Conservation (phyloP, 2,329 filamentous ascomycete species). For the Fusarium sp. region DNA sequence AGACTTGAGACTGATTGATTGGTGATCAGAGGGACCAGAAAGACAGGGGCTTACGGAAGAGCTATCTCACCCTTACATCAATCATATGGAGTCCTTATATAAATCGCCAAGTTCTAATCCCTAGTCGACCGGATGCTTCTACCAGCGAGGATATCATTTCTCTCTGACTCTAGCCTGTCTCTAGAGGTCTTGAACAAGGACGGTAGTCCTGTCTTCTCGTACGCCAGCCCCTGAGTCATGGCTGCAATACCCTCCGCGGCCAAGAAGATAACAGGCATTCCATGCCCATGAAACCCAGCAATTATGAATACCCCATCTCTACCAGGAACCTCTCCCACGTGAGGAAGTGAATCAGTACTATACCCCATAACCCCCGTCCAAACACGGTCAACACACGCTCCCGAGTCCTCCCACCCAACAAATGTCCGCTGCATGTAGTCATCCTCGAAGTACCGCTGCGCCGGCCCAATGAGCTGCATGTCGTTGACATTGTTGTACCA, state of each 20-base stretch:
- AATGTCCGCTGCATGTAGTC: background rate
- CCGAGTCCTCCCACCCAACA: background rate
- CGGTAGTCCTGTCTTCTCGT: background rate
- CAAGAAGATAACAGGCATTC: background rate
- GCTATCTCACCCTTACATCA: too few relatives aligned
- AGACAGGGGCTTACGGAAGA: accelerated
- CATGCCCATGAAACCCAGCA: background rate
- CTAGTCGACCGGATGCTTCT: background rate
- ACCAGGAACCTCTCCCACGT: background rate
- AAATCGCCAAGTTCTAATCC: background rate
- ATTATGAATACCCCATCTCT: background rate
- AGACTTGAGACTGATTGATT: accelerated
- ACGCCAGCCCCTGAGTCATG: background rate
- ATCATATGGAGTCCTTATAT: background rate
- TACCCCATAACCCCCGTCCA: background rate
- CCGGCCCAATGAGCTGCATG: background rate
- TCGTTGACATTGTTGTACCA: background rate
- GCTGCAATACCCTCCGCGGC: background rate
- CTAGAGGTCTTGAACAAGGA: background rate
- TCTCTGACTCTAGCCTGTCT: background rate
- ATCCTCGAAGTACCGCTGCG: background rate
- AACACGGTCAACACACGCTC: background rate
- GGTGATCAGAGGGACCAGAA: background rate
- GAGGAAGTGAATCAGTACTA: background rate
- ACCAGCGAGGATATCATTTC: background rate